phyloP scores from a whole-genome alignment of 371 early-diverging fungal species.

The Lichtheimia ornata region DNA sequence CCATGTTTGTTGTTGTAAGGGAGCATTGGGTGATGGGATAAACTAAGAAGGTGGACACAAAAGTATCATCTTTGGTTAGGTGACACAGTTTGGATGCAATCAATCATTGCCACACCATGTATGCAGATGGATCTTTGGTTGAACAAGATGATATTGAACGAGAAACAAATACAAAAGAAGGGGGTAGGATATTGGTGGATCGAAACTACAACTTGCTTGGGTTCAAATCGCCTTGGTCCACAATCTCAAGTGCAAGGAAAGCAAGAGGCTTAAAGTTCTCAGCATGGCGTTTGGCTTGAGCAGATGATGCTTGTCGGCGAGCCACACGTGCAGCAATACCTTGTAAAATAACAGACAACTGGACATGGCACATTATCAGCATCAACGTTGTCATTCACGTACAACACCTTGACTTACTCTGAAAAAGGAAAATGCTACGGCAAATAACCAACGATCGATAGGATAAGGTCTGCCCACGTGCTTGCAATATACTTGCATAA shows the following conservation, averaged over 20 bases:
- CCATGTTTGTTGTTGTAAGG: too few relatives aligned
- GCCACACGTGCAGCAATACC: conserved; percentile 90
- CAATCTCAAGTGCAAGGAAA: conserved; percentile 31
- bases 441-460: conserved; percentile 64
- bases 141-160: too few relatives aligned
- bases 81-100: background rate
- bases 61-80: background rate
- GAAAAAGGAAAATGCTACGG: conserved; percentile 37
- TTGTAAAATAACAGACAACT: conserved; percentile 79
- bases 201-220: conserved; percentile 12
- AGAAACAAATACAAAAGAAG: too few relatives aligned
- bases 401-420: conserved; percentile 34
- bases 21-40: too few relatives aligned
- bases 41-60: too few relatives aligned
- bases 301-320: conserved; percentile 84
- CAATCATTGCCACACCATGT: too few relatives aligned
- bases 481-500: conserved; percentile 69
- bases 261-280: conserved; percentile 35
- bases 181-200: background rate
- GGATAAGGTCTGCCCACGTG: conserved; percentile 60
- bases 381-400: conserved; percentile 1
- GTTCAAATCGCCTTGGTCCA: conserved; percentile 37
- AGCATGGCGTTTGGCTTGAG: conserved; percentile 64
- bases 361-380: background rate
- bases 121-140: too few relatives aligned